Evolutionary conservation across 345 rosid species (phyloP), one percentile per base, ranked within the genome.

Genomic region (Syzygium jambos): DNA sequence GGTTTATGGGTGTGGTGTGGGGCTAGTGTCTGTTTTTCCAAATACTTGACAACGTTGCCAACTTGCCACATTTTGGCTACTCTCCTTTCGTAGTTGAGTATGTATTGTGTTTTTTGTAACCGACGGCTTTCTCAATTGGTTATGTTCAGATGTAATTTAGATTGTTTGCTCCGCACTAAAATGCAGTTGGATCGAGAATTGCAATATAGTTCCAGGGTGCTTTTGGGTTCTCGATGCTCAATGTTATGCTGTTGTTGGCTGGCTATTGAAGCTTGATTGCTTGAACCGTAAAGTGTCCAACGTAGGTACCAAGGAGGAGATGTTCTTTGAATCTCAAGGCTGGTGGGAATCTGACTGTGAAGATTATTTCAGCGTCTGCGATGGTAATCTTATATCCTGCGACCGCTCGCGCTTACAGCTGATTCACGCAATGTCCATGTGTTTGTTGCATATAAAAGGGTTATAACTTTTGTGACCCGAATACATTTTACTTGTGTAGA

Each of bases 341-440:
- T 93, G 95, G 94, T 53, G 93, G 73, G 97, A 94, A 2, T 95
- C 97, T 59, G 97, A 95, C 61, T 86, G 90, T 84, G 97, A 95
- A 89, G 96, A 95, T 86, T 95, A 89, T 86, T 89, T 89, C 89
- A 95, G 96, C 88, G 93, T 93, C 68, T 87, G 91, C 89, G 93
- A 94, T 23, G 96, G 97, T 94, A 85, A 89, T 90, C 17, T 85
- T 80, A 21, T 27, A 87, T 49, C 49, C 77, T 88, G 59, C 46
- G 21, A 5, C 49, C 46, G 17, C 19, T 84, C 27, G 23, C 51
- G n/a, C 86, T 84, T 88, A 52, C 85, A 41, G 80, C 59, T 17
- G 51, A 22, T 56, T 54, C 57, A 54, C 25, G 23, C 57, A 19
- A 43, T 52, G 73, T 29, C 19, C 17, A 34, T 68, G 80, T 68